phyloP scores from a whole-genome alignment of 192 early-diverging fungal species.

The Phlyctochytrium arcticum region DNA sequence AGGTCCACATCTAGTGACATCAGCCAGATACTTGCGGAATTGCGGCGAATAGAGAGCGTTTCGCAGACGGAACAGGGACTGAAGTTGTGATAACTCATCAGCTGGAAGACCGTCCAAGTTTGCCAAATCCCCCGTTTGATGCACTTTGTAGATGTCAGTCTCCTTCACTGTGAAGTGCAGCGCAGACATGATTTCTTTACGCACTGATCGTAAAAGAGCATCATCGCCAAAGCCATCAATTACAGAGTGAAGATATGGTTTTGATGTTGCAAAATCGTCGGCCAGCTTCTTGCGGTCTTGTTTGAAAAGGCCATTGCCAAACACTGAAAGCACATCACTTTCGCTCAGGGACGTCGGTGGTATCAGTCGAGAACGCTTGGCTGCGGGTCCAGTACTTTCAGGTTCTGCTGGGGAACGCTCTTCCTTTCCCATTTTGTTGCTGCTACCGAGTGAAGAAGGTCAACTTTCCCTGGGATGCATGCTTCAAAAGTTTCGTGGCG shows the following conservation, averaged over 20 bases:
- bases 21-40: slow-evolving; percentile 64
- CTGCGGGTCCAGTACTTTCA: too few species aligned
- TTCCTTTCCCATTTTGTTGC: too few species aligned
- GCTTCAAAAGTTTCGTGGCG: too few species aligned
- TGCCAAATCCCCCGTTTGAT: slow-evolving; percentile 78
- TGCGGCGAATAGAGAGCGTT: slow-evolving; percentile 71
- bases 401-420: too few species aligned
- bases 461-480: too few species aligned
- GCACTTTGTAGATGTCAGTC: slow-evolving; percentile 75
- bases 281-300: background rate
- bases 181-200: slow-evolving; percentile 56
- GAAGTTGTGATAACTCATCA: slow-evolving; percentile 53
- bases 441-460: too few species aligned
- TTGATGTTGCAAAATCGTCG: slow-evolving; percentile 10
- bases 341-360: too few species aligned
- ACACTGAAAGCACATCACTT: too few species aligned
- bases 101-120: slow-evolving; percentile 71
- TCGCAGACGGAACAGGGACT: slow-evolving; percentile 53
- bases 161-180: slow-evolving; percentile 78
- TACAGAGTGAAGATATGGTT: slow-evolving; percentile 63
- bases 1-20: slow-evolving; percentile 65
- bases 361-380: too few species aligned
- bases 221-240: slow-evolving; percentile 60
- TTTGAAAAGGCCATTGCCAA: background rate
- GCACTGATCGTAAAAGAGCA: slow-evolving; percentile 56